These are phyloP conservation scores for Yarrowia porcina DNA, from an alignment of 805 yeast species.

Conservation along the genomic window DNA sequence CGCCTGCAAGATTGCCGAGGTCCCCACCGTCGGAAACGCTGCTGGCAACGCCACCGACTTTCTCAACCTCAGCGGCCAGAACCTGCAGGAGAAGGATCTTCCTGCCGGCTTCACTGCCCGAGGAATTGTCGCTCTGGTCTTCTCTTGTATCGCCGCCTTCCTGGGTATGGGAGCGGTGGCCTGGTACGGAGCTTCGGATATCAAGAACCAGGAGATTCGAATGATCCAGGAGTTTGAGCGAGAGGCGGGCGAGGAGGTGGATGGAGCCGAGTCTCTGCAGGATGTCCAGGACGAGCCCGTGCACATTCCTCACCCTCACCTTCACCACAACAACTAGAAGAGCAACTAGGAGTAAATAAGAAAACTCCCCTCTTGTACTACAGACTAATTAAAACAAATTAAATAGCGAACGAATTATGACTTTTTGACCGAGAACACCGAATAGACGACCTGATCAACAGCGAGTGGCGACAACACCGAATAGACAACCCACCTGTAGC, in stretches of 20 bases:
- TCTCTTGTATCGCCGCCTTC: slow-evolving; percentile 82
- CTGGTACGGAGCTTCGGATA: slow-evolving; percentile 82
- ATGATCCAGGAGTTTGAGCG: slow-evolving; percentile 49
- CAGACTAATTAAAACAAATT: neutral
- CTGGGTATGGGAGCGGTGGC: slow-evolving; percentile 76
- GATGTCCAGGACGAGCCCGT: slow-evolving; percentile 29
- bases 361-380: neutral
- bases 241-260: slow-evolving; percentile 47
- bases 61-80: slow-evolving; percentile 69
- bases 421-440: neutral
- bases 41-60: slow-evolving; percentile 70
- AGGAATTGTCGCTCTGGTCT: slow-evolving; percentile 91
- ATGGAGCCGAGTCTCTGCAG: slow-evolving; percentile 38
- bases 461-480: no score
- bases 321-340: slow-evolving; percentile 3
- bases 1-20: slow-evolving; percentile 57
- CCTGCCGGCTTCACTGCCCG: slow-evolving; percentile 92
- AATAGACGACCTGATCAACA: no score
- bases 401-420: neutral
- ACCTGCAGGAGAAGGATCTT: slow-evolving; percentile 59
- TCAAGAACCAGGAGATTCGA: slow-evolving; percentile 61
- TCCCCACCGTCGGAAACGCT: slow-evolving; percentile 72
- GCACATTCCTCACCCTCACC: neutral
- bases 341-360: neutral
- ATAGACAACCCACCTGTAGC: no score